Conservation (phyloP, 345 rosid genomes). For the Garcia nutans region DNA sequence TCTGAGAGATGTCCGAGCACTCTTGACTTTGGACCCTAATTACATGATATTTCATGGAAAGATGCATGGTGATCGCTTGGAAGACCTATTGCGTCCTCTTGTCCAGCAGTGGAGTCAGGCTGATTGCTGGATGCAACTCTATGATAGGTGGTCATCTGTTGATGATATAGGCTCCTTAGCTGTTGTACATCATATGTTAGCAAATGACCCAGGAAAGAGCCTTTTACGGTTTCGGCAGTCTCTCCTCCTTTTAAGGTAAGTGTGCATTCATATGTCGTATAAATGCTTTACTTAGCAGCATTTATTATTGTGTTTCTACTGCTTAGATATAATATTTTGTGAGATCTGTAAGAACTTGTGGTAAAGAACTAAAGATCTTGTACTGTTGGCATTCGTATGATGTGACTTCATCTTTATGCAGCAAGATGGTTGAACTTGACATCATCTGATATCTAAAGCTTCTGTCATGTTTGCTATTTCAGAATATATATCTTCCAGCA, state of each 20-base stretch:
- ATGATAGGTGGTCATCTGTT: conserved; percentile 91
- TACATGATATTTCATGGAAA: conserved; percentile 74
- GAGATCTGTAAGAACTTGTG: not conserved
- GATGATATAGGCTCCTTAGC: conserved; percentile 95
- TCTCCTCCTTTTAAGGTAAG: conserved; percentile 81
- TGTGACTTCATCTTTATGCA: not conserved
- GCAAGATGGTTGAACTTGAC: not conserved
- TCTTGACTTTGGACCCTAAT: conserved; percentile 75
- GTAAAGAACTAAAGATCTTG: conserved; percentile 1
- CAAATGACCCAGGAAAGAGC: conserved; percentile 84
- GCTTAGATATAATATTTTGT: not conserved
- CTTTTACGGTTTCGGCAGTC: conserved; percentile 87
- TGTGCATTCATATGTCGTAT: not conserved
- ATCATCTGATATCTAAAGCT: not conserved
- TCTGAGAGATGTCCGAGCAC: conserved; percentile 74
- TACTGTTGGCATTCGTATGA: not conserved
- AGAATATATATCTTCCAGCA: not conserved
- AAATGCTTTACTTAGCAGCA: not conserved
- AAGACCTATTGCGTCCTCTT: conserved; percentile 66
- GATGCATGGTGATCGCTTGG: conserved; percentile 66
- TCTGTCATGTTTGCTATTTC: not conserved
- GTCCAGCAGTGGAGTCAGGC: conserved; percentile 82
- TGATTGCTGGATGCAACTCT: conserved; percentile 96
- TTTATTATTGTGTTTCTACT: not conserved
- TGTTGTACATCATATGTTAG: conserved; percentile 88